phyloP scores from a whole-genome alignment of 2,329 filamentous ascomycete genomes.

The Alternaria brassicae region DNA sequence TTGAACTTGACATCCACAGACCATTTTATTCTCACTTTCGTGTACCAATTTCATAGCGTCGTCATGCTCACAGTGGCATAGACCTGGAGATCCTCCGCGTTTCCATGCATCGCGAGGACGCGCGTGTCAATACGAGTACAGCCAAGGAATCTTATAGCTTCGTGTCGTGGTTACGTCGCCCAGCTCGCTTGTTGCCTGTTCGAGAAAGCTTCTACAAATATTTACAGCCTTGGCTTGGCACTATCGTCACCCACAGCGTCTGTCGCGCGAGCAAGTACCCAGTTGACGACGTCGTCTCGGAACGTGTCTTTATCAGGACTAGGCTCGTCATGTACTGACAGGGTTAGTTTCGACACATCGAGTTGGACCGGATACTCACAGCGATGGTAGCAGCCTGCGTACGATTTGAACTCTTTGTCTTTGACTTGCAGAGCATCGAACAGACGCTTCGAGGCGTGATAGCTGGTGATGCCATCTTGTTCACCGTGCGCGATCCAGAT shows the following conservation, averaged over 20 bases:
- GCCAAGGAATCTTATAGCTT: background rate
- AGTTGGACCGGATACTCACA: conserved; percentile 45
- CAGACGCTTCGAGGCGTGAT: conserved; percentile 69
- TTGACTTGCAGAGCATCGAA: conserved; percentile 64
- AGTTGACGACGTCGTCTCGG: conserved; percentile 45
- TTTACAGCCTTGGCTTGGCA: conserved; percentile 45
- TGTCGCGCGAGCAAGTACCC: conserved; percentile 45
- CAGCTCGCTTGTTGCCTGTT: conserved; percentile 11
- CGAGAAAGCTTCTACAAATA: conserved; percentile 10
- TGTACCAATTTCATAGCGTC: conserved; percentile 2
- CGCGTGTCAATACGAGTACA: conserved; percentile 10
- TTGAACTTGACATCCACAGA: background rate
- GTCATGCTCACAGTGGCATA: conserved; percentile 11
- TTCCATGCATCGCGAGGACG: conserved; percentile 15
- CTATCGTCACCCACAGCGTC: conserved; percentile 40
- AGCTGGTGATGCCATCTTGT: conserved; percentile 73
- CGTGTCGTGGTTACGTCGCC: conserved; percentile 15
- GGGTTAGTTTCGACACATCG: conserved; percentile 18
- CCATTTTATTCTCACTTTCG: background rate
- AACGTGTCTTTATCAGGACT: conserved; percentile 45
- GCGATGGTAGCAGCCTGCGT: conserved; percentile 81
- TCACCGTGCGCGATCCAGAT: conserved; percentile 80
- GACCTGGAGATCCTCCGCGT: conserved; percentile 9
- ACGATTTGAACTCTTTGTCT: conserved; percentile 75
- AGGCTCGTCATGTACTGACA: conserved; percentile 49